phyloP scores from a whole-genome alignment of 805 yeast genomes.

The Maudiozyma serrabonitensis region DNA sequence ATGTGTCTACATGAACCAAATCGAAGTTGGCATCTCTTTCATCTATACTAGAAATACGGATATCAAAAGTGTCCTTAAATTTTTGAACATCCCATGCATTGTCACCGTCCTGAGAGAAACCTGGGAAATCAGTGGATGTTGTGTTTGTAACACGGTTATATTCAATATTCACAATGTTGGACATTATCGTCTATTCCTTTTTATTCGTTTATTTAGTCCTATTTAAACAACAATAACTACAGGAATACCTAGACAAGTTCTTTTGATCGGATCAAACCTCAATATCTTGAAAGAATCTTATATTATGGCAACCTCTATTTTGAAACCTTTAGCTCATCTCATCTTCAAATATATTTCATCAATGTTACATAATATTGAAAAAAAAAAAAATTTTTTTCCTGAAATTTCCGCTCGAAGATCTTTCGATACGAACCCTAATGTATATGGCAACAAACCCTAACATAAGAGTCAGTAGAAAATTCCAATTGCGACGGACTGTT shows the following conservation, averaged over 20 bases:
- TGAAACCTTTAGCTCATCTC: constrained; percentile 1
- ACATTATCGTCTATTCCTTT: constrained; percentile 10
- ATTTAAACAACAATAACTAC: too few species aligned
- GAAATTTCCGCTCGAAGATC: neutral
- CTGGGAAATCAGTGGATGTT: constrained; percentile 86
- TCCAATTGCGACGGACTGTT: too few species aligned
- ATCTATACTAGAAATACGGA: constrained; percentile 54
- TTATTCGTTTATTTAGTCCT: too few species aligned
- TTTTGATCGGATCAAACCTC: too few species aligned
- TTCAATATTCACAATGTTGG: constrained; percentile 73
- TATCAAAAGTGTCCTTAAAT: constrained; percentile 58
- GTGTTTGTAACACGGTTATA: constrained; percentile 87
- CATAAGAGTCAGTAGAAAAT: too few species aligned
- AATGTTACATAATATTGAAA: neutral
- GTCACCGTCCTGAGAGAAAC: constrained; percentile 52
- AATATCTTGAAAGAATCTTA: neutral
- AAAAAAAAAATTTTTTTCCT: neutral
- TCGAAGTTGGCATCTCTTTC: constrained; percentile 80
- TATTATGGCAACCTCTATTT: neutral
- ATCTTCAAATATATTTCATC: neutral
- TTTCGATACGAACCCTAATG: too few species aligned
- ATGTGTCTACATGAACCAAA: constrained; percentile 75
- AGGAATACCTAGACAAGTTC: too few species aligned
- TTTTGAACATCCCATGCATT: constrained; percentile 76
- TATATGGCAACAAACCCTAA: too few species aligned